phyloP scores from a whole-genome alignment of 441 rosid species.

The Syzygium syzygioides region DNA sequence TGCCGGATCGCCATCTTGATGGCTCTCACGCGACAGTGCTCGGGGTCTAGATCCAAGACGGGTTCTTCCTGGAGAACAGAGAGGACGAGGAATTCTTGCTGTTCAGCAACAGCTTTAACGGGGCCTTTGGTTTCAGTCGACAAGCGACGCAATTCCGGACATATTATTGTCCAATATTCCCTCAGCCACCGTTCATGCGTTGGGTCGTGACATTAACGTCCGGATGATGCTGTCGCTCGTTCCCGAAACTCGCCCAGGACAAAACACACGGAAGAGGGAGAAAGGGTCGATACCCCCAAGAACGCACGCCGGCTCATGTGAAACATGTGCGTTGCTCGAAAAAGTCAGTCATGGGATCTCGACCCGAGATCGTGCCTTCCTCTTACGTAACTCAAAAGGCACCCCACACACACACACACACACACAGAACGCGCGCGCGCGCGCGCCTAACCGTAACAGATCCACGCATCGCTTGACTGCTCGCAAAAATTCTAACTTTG shows the following conservation, averaged over 20 bases:
- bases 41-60: not conserved
- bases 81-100: not conserved
- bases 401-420: not conserved
- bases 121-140: not conserved
- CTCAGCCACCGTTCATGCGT: not conserved
- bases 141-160: not conserved
- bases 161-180: not conserved
- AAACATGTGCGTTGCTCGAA: not conserved
- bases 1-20: not conserved
- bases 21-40: not conserved
- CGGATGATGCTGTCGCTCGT: not conserved
- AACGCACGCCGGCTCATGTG: not conserved
- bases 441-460: not conserved
- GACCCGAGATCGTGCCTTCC: not conserved
- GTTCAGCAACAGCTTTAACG: not conserved
- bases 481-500: not conserved
- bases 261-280: not conserved
- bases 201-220: not conserved
- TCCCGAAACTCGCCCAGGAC: not conserved
- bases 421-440: not conserved
- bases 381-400: not conserved
- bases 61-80: not conserved
- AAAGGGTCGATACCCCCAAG: not conserved
- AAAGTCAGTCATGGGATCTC: not conserved
- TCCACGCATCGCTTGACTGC: not conserved